Conservation (phyloP, 495 filamentous ascomycete species). For the Pseudomonodictys pantanalensis region DNA sequence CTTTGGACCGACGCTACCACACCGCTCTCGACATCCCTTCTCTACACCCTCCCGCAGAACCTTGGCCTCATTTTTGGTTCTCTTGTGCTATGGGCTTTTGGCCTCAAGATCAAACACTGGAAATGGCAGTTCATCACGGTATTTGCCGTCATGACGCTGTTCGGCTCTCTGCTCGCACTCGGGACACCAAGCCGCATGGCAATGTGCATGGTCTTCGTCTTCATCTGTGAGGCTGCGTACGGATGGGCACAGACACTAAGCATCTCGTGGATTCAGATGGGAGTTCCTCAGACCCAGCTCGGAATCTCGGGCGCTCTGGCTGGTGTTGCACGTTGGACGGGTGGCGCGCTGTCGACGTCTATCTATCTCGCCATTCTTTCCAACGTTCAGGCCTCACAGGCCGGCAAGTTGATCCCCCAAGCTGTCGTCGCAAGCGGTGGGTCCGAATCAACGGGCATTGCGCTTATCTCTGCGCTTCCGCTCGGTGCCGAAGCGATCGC, state of each 20-base stretch:
- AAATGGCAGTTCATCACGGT: slow-evolving; percentile 15
- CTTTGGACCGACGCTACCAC: slow-evolving; percentile 24
- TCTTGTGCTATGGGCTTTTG: slow-evolving; percentile 17
- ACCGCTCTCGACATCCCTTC: not conserved
- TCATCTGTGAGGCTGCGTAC: slow-evolving; percentile 36
- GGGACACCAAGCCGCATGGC: slow-evolving; percentile 35
- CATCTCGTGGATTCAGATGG: slow-evolving; percentile 39
- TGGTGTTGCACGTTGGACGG: slow-evolving; percentile 38
- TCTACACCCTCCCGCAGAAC: slow-evolving; percentile 15
- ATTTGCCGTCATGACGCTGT: slow-evolving; percentile 26
- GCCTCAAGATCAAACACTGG: slow-evolving; percentile 24
- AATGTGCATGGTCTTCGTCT: slow-evolving; percentile 40
- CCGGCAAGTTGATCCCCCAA: slow-evolving; percentile 11
- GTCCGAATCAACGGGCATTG: not conserved
- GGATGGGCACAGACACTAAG: slow-evolving; percentile 33
- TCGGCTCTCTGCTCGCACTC: slow-evolving; percentile 35
- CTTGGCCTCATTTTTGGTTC: slow-evolving; percentile 27
- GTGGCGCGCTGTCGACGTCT: slow-evolving; percentile 35
- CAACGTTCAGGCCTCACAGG: slow-evolving; percentile 10
- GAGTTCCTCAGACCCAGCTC: slow-evolving; percentile 38
- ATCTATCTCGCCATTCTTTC: slow-evolving; percentile 28
- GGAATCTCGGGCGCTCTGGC: slow-evolving; percentile 37
- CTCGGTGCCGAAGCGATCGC: slow-evolving; percentile 22
- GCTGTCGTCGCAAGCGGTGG: slow-evolving; percentile 24
- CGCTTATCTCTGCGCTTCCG: slow-evolving; percentile 23